Conservation (phyloP, 2,329 filamentous ascomycete species). For the Tolypocladium guangdongense region DNA sequence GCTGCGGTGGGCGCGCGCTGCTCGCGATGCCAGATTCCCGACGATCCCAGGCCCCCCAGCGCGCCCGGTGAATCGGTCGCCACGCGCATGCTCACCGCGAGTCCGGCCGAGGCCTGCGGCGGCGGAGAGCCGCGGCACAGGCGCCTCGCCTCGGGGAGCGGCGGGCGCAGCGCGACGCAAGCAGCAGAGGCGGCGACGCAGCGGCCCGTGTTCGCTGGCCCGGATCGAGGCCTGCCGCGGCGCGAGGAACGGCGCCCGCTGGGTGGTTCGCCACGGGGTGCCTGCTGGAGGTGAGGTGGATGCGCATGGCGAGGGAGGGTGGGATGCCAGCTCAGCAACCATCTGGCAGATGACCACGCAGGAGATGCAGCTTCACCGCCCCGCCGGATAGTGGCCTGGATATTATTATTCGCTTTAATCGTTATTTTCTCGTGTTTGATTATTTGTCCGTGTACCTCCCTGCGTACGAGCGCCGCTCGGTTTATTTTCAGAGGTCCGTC, state of each 20-base stretch:
- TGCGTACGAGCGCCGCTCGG: background rate
- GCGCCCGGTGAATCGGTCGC: background rate
- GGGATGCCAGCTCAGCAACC: constrained; percentile 24
- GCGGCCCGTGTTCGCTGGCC: background rate
- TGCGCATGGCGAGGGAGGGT: constrained; percentile 7
- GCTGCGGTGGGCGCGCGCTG: no score
- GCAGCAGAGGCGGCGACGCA: no score
- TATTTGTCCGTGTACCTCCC: background rate
- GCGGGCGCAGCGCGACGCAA: no score
- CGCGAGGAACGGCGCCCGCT: background rate
- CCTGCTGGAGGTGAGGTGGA: background rate
- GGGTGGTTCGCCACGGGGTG: constrained; percentile 1
- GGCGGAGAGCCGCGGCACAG: background rate
- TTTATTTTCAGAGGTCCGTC: background rate
- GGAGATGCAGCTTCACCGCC: constrained; percentile 5
- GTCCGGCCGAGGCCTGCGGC: background rate
- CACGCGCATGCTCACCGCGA: background rate
- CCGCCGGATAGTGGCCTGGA: constrained; percentile 1
- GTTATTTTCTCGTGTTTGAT: background rate
- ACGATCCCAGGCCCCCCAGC: no score
- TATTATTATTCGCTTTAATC: background rate
- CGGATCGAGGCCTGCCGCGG: background rate
- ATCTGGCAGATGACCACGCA: constrained; percentile 23
- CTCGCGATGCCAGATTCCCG: no score
- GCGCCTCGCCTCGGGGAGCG: background rate